These are phyloP conservation scores for Pseudozyma hubeiensis DNA, from an alignment of 1,284 basidiomycete species.

Conservation along the genomic window DNA sequence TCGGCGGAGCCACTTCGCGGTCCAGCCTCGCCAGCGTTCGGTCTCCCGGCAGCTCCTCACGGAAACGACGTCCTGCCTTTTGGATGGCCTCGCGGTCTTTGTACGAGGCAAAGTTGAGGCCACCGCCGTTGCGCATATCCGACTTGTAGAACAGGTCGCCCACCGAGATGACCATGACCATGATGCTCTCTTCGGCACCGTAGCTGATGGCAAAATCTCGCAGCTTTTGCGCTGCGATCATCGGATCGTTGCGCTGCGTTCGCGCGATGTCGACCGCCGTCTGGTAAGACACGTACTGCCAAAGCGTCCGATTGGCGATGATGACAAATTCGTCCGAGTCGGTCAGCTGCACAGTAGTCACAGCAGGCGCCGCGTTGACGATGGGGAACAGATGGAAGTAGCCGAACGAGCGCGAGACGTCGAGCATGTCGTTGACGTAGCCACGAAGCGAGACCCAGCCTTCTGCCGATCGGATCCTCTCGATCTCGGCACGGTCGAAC, in stretches of 20 bases:
- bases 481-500: constrained; percentile 85
- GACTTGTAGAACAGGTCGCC: constrained; percentile 79
- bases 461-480: constrained; percentile 88
- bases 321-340: constrained; percentile 97
- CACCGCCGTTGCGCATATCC: constrained; percentile 46
- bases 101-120: constrained; percentile 31
- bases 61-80: constrained; percentile 53
- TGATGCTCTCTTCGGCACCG: constrained; percentile 90
- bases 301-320: constrained; percentile 89
- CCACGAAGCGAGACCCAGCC: constrained; percentile 97
- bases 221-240: constrained; percentile 96
- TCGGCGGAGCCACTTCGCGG: constrained; percentile 86
- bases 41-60: constrained; percentile 61
- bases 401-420: constrained; percentile 91
- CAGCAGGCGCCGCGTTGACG: constrained; percentile 88
- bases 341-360: constrained; percentile 78
- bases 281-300: constrained; percentile 94
- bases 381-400: constrained; percentile 91
- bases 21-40: constrained; percentile 75
- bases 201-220: constrained; percentile 97
- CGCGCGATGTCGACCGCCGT: constrained; percentile 97
- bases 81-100: constrained; percentile 52
- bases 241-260: constrained; percentile 83
- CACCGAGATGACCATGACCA: constrained; percentile 97
- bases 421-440: constrained; percentile 89